Base-by-base conservation (phyloP, 2,329 filamentous ascomycete species). In the Dactylellina leptospora region DNA sequence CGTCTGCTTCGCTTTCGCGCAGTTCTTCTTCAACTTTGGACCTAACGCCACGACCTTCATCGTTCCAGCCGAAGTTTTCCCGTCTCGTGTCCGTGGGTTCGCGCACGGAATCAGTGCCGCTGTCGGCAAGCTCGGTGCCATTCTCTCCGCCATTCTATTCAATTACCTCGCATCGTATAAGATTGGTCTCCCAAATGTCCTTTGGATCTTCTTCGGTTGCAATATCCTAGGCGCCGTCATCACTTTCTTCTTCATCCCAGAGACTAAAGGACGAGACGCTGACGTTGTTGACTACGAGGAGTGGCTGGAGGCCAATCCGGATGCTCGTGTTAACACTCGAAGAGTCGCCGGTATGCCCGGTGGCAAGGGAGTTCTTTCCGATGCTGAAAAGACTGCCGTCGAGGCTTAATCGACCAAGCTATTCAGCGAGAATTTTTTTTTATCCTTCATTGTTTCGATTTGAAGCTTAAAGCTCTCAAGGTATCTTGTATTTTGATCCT, bases 101-200 rank as follows among this genome's bases (percentile, higher is more conserved):
- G 78, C 78, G 4, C 78, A 80, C 60, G 79, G 79, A 50, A 76
- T 80, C 74, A 79, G 77, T 28, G 79, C 79, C 20, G 79, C 78
- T 2, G 75, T 78, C 1, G 79, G 79, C 16, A 80, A 80, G 47
- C 33, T 79, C n/a, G 79, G 79, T 47, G 77, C 78, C 16, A 80
- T 80, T 30, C 75, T 79, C 20, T 78, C 77, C 2, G 78, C 78
- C 80, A 83, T 84, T 40, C 85, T 85, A 76, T 85, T 87, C 75
- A 83, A 84, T 1, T 84, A 82, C 10, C 82, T 87, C 81, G 84
- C 51, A 83, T 82, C 9, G 78, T 73, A 64, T 23, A 60, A 74
- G 33, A 74, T 76, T 18, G 75, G 75, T 30, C 20, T 76, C 8
- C 66, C 72, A 0, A 76, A 76, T 22, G 66, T 75, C 33, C 71